Evolutionary conservation across 495 filamentous ascomycete genomes (phyloP), one percentile per base, ranked within the genome.

Genomic region (Halenospora varia): DNA sequence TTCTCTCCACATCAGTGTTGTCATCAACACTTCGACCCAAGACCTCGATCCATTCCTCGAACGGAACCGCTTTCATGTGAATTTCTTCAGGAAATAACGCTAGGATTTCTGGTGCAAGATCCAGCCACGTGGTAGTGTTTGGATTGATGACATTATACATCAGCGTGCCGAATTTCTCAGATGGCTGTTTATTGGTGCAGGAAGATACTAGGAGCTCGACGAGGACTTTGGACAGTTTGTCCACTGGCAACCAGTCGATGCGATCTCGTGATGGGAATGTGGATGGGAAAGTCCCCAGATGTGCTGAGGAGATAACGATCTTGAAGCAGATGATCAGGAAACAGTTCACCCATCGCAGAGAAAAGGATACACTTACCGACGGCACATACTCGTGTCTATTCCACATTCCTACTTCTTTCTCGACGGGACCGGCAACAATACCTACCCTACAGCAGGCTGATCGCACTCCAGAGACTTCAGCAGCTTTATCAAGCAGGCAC

Each of bases 371-470:
- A 35, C 29, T 35, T 35, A 35, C 29, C 29, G 29, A 35, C 13
- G 29, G 29, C 4, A 35, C 13, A 35, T 35, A 35, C 29, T 35
- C 29, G 29, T 35, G 29, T 35, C 29, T 35, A 13, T 35, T 35
- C 29, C 61, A 78, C 24, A 50, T 77, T 2, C 57, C 72, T 42
- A 62, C 84, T 11, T 61, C 60, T 0, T 53, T 54, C 48, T 56
- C 45, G 1, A 56, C 54, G 20, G 54, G 54, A 17, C 54, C 54
- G 10, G 54, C 54, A 35, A 56, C 42, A n/a, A 48, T 48, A n/a
- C 54, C 54, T 15, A 56, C 45, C 20, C 54, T 46, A 25, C 54
- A 56, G 25, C 17, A 48, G 2, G 45, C 54, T 22, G 42, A 48
- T 26, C 42, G 18, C 6, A 56, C 54, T 6, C 45, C 54, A 8